Base-by-base conservation (phyloP, 495 filamentous ascomycete genomes). In the Talaromyces stipitatus region DNA sequence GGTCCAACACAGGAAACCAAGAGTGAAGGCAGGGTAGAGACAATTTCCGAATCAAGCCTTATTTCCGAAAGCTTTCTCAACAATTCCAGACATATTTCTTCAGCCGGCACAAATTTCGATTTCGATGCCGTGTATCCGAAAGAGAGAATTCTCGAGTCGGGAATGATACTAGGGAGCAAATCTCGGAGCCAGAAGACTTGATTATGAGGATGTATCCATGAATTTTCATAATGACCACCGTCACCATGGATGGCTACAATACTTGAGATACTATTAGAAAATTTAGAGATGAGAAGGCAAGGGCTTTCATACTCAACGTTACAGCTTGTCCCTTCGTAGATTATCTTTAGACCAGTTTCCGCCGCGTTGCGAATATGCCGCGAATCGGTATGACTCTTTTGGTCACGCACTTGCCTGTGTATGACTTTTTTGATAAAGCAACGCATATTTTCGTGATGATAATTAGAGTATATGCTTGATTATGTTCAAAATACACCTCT, bases 171-270 rank as follows among this genome's bases (percentile, higher is more conserved):
- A 1, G 55, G 55, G 18, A 57, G 55, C 27, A 57, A 26, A 51
- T 57, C 55, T 29, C 55, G 55, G 14, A 57, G 45, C 55, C 55
- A 57, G 18, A 50, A 51, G 12, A 50, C 46, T 48, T 48, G n/a
- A 14, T n/a, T 50, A n/a, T 51, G 28, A 36, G 55, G 18, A 51
- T 57, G 55, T 11, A 45, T 38, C 55, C 55, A 57, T 29, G 33
- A 57, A 23, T 22, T 18, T 26, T 27, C 16, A 23, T 51, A 50
- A 50, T 57, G 55, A 2, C 47, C 47, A 3, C 55, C 45, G 24
- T 57, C 47, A 7, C 55, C 55, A 16, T 57, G 55, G 20, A 57
- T 29, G 10, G 55, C 55, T 2, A 57, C 41, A 50, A 57, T 50
- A 36, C 55, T 57, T 9, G 43, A 47, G 23, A 47, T 47, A 4